phyloP scores from a whole-genome alignment of 1,139 yeast genomes.

The Dujonia santamariae region DNA sequence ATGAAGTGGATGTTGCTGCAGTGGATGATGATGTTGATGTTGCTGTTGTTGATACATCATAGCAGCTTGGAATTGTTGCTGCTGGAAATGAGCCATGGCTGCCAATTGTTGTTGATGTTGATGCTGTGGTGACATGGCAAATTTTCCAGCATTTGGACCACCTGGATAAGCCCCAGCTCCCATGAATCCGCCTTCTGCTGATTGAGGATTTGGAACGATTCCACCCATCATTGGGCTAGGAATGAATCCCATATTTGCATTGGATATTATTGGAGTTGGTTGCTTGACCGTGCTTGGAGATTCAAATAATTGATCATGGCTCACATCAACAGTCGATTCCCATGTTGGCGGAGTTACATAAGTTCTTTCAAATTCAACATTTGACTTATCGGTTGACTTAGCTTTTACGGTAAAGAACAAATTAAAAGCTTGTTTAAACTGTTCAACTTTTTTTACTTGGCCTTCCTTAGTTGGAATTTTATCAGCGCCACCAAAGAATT shows the following conservation, averaged over 20 bases:
- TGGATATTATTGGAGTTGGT: slow-evolving; percentile 4
- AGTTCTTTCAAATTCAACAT: slow-evolving; percentile 50
- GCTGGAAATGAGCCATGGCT: slow-evolving; percentile 29
- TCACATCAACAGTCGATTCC: slow-evolving; percentile 57
- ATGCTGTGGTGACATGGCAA: slow-evolving; percentile 21
- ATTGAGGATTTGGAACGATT: slow-evolving; percentile 10
- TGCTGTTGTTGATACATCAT: slow-evolving; percentile 22
- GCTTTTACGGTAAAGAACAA: slow-evolving; percentile 46
- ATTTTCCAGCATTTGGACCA: slow-evolving; percentile 17
- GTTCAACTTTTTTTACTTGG: slow-evolving; percentile 31
- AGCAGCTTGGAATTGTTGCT: slow-evolving; percentile 24
- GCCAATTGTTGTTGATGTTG: slow-evolving; percentile 20
- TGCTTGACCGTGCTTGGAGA: slow-evolving; percentile 6
- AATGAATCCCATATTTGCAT: slow-evolving; percentile 24
- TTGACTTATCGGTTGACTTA: slow-evolving; percentile 30
- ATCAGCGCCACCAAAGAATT: slow-evolving; percentile 47
- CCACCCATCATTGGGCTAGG: slow-evolving; percentile 32
- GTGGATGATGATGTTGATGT: slow-evolving; percentile 16
- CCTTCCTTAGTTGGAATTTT: slow-evolving; percentile 47
- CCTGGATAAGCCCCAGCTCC: slow-evolving; percentile 8
- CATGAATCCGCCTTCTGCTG: slow-evolving; percentile 3
- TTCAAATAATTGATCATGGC: slow-evolving; percentile 49
- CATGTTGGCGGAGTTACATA: slow-evolving; percentile 81
- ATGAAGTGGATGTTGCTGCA: slow-evolving; percentile 26
- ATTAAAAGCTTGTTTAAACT: slow-evolving; percentile 52